Percentiles rank a stretch among this genome's conserved stretches.
phyloP scores from a whole-genome alignment of 2,329 filamentous ascomycete species.

The Fusarium aywerte region DNA sequence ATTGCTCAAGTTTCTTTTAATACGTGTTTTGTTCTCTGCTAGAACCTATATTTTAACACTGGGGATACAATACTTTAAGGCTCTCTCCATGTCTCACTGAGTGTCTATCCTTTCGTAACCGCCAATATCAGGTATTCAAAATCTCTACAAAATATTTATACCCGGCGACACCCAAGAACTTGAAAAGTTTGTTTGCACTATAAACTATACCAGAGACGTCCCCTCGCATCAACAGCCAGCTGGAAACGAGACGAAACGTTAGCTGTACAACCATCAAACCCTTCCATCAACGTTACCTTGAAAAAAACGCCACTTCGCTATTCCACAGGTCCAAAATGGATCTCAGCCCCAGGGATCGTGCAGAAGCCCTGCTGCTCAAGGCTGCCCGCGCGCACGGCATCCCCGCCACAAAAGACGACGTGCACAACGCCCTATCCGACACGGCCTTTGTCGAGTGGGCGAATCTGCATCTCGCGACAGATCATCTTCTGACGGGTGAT shows the following conservation, averaged over 20 bases:
- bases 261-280: slow-evolving; percentile 37
- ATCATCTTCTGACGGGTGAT: slow-evolving; percentile 65
- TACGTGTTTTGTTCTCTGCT: background rate
- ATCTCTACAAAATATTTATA: background rate
- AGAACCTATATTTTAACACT: background rate
- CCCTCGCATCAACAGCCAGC: background rate
- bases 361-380: slow-evolving; percentile 50
- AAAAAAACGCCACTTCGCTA: slow-evolving; percentile 51
- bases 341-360: slow-evolving; percentile 43
- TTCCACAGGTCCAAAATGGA: slow-evolving; percentile 48
- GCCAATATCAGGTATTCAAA: background rate
- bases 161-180: background rate
- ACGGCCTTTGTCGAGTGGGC: slow-evolving; percentile 60
- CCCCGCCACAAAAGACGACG: slow-evolving; percentile 50
- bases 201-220: background rate
- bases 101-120: background rate
- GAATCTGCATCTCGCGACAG: slow-evolving; percentile 57
- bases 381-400: slow-evolving; percentile 50
- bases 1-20: background rate
- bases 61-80: background rate
- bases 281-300: slow-evolving; percentile 27
- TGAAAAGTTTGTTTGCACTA: background rate
- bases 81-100: slow-evolving; percentile 19
- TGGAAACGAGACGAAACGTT: slow-evolving; percentile 12
- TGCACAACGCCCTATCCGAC: slow-evolving; percentile 53